Base-by-base conservation (phyloP, 2,329 filamentous ascomycete species). In the Colletotrichum spaethianum region DNA sequence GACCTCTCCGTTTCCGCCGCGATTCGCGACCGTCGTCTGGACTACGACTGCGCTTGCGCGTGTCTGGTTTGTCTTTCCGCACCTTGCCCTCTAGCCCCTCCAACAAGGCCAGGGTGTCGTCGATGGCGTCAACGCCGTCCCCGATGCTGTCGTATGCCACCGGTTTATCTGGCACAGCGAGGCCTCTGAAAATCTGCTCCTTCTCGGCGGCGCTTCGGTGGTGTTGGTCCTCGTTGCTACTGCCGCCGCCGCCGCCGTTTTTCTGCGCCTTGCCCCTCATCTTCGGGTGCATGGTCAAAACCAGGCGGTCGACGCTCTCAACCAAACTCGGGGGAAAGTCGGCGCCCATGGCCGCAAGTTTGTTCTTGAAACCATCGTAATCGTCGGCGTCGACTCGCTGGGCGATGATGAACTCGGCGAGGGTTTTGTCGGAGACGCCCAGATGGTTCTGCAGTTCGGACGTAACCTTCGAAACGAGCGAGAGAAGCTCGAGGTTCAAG, bases 381-480 rank as follows among this genome's bases (percentile, higher is more conserved):
- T 88, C 89, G 63, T 86, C 88, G 84, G 91, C 93, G 88, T 95
- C 90, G 80, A 93, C 83, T 77, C 97, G 94, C 80, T 98, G 93
- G 73, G 93, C 93, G 79, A 99, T 98, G 78, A 99, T 91, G 80
- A 98, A 99, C 83, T 99, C 96, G 76, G 96, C 95, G 33, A 99
- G 91, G 6, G 94, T 98, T 83, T 97, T 98, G 84, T 99, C 95
- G 80, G 90, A 93, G 77, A 98, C 91, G 67, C 95, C 94, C 72
- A 98, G 84, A 83, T 99, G 94, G 79, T 99, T 99, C 78, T 97
- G 93, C 64, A 99, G 88, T 83, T 99, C 96, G 23, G 93, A 96
- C 18, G 95, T 95, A 77, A 99, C 94, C 82, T 96, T 98, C 62
- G 94, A 96, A 68, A 98, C 95, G 79, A 99, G 92, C 77, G 95